Evolutionary conservation across 2,329 filamentous ascomycete species (phyloP).

Genomic region (Drechslera avenae): DNA sequence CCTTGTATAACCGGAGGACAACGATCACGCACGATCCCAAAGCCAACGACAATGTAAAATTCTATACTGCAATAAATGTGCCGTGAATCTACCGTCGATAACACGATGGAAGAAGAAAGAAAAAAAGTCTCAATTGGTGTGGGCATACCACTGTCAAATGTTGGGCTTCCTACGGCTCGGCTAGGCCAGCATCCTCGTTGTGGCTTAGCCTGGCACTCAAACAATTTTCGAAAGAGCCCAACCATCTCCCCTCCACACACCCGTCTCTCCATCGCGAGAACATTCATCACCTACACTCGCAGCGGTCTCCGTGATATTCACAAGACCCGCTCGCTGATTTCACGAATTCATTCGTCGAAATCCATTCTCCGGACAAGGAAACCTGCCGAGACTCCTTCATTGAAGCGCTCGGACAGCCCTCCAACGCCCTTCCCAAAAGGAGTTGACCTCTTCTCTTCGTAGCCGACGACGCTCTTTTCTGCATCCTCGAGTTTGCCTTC

Average conservation of each 20-base stretch:
- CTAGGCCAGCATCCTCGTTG: slow-evolving; percentile 19
- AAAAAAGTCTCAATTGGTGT: not conserved
- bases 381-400: slow-evolving; percentile 37
- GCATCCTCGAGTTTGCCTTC: slow-evolving; percentile 33
- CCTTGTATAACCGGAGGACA: slow-evolving; percentile 7
- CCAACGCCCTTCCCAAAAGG: slow-evolving; percentile 38
- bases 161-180: slow-evolving; percentile 17
- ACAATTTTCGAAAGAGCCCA: slow-evolving; percentile 30
- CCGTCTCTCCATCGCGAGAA: slow-evolving; percentile 44
- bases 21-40: not conserved
- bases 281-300: slow-evolving; percentile 37
- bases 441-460: slow-evolving; percentile 30
- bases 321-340: slow-evolving; percentile 47
- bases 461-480: slow-evolving; percentile 28
- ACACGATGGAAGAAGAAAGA: not conserved
- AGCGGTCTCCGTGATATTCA: slow-evolving; percentile 36
- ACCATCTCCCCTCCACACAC: slow-evolving; percentile 17
- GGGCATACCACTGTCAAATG: not conserved
- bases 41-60: not conserved
- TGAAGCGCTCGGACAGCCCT: slow-evolving; percentile 46
- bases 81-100: not conserved
- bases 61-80: not conserved
- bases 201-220: slow-evolving; percentile 31
- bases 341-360: slow-evolving; percentile 47
- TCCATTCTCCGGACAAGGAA: slow-evolving; percentile 28